A percentile compares a stretch with the other conserved stretches of the same genome.
phyloP scores from a whole-genome alignment of 2,329 filamentous ascomycete species.

The Xylariaceae sp. region DNA sequence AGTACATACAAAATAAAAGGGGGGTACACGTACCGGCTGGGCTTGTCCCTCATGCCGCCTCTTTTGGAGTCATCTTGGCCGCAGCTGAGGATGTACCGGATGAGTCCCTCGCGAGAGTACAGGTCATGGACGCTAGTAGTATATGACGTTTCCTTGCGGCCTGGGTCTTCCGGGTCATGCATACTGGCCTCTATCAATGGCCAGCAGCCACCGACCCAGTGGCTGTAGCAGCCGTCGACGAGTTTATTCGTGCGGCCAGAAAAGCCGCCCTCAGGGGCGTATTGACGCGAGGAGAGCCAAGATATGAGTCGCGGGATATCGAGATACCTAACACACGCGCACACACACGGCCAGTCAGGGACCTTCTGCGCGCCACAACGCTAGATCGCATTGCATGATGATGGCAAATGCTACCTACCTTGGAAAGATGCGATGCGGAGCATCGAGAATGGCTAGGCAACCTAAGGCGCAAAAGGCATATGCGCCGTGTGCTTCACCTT shows the following conservation, averaged over 20 bases:
- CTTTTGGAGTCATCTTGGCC: constrained; percentile 65
- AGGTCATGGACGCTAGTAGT: constrained; percentile 19
- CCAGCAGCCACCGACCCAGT: constrained; percentile 97
- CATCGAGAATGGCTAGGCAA: constrained; percentile 77
- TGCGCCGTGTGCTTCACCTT: constrained; percentile 87
- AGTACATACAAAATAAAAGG: no score
- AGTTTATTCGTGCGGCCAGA: constrained; percentile 94
- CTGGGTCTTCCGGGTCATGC: constrained; percentile 36
- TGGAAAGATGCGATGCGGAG: constrained; percentile 66
- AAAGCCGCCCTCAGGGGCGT: constrained; percentile 85
- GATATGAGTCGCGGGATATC: constrained; percentile 69
- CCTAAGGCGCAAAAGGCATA: constrained; percentile 94
- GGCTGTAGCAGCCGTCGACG: constrained; percentile 95
- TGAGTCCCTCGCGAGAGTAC: constrained; percentile 77
- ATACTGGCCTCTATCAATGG: constrained; percentile 77
- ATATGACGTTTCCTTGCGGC: constrained; percentile 12
- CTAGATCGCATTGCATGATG: no score
- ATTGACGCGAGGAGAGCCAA: constrained; percentile 86
- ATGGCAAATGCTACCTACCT: constrained; percentile 47
- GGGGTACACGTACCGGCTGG: constrained; percentile 61
- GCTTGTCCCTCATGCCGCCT: constrained; percentile 89
- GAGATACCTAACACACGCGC: constrained; percentile 66
- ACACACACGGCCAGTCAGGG: no score
- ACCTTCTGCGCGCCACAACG: no score
- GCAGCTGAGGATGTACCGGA: constrained; percentile 83